Base-by-base conservation (phyloP, 768 basidiomycete genomes). In the Lactarius psammicola region DNA sequence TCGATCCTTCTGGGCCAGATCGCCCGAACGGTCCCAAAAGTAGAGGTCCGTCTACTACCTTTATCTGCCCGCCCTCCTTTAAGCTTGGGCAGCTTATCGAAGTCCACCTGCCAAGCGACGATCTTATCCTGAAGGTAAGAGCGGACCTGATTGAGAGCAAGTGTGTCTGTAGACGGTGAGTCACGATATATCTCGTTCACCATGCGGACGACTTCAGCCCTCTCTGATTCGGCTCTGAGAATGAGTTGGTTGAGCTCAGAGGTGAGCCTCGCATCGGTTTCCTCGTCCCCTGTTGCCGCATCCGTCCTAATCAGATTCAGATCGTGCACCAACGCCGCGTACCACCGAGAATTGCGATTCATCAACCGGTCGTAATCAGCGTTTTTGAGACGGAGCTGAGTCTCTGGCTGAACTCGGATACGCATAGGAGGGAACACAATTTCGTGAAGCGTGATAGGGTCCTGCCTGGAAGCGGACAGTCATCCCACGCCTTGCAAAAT, bases 51-150 rank as follows among this genome's bases (percentile, higher is more conserved):
- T 62, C 85, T 85, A 42, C 78, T 77, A 60, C 74, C 79, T 69
- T 73, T 83, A 63, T 86, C 87, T 15, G 74, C 81, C 15, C 76
- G 68, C 1, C 76, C 71, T 73, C 82, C 79, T 70, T 85, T 88
- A 62, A 82, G 87, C 72, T 89, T 92, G 8, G 89, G 89, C 33
- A 98, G 81, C 59, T 87, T 85, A 70, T 94, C 90, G 70, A 96
- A 94, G 73, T 98, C 94, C 67, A 85, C 85, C 75, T 99, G 95
- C 92, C 95, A 98, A n/a, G 90, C 92, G 18, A 96, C 93, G 56
- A 96, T 93, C 74, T 89, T 90, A 71, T 96, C 94, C 78, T 98
- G 96, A 55, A 95, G 83, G 66, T 87, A 87, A 1, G 90, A 87
- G 56, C 95, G 87, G 6, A 95, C 90, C 70, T 85, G 85, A 67